A percentile compares a stretch with the other conserved stretches of the same genome.
Conservation (phyloP, 78 protist genomes). For the Dictyostelium capitatum region DNA sequence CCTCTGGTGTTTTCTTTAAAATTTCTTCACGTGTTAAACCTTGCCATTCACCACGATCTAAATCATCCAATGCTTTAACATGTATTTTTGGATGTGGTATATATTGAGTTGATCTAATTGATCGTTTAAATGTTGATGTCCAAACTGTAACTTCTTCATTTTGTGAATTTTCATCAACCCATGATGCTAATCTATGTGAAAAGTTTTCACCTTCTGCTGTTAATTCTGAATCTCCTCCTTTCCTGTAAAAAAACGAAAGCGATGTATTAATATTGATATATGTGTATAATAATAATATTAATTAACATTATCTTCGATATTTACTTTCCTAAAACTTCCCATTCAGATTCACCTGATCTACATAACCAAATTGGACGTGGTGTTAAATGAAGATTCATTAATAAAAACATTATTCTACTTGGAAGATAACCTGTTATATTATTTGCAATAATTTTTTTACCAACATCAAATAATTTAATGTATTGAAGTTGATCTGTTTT, state of each 20-base stretch:
- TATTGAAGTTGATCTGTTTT: conserved; percentile 46
- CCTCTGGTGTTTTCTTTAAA: conserved; percentile 81
- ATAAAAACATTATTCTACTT: conserved; percentile 83
- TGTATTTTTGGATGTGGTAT: conserved; percentile 80
- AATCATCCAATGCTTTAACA: conserved; percentile 90
- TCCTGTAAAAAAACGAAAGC: too few species aligned
- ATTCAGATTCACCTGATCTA: conserved; percentile 62
- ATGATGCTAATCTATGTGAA: conserved; percentile 80
- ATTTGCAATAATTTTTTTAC: conserved; percentile 74
- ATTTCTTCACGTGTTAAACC: conserved; percentile 95
- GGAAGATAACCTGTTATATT: conserved; percentile 85
- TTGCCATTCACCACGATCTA: conserved; percentile 97
- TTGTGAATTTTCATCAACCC: conserved; percentile 53
- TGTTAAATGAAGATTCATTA: conserved; percentile 89
- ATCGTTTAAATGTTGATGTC: conserved; percentile 84
- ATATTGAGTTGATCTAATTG: conserved; percentile 83
- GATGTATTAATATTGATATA: too few species aligned
- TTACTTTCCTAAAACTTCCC: conserved; percentile 39
- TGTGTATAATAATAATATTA: neutral
- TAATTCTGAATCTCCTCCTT: conserved; percentile 95
- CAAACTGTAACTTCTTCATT: conserved; percentile 82
- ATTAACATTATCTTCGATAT: neutral
- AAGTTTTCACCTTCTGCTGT: conserved; percentile 84
- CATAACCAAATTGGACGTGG: conserved; percentile 87
- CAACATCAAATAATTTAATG: conserved; percentile 70